phyloP scores from a whole-genome alignment of 345 rosid genomes.

The Dipteronia sinensis region DNA sequence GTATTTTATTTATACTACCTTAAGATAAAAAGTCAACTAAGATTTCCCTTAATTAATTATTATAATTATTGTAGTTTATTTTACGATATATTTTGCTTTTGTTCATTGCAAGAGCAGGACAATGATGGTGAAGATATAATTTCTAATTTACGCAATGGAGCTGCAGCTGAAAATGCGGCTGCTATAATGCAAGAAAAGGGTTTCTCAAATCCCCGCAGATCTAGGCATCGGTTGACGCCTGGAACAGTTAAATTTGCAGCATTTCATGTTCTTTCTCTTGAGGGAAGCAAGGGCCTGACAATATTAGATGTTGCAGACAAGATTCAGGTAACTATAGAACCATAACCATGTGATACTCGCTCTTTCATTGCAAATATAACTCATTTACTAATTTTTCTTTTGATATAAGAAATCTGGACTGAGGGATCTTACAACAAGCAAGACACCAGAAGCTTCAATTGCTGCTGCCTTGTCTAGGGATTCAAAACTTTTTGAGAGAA shows the following conservation, averaged over 20 bases:
- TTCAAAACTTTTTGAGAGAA: constrained; percentile 88
- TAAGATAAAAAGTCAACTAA: background rate
- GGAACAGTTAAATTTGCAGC: constrained; percentile 98
- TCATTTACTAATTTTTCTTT: background rate
- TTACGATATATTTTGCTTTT: background rate
- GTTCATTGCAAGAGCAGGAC: constrained; percentile 41
- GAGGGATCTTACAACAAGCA: constrained; percentile 89
- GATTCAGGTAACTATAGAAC: constrained; percentile 65
- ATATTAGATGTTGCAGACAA: constrained; percentile 89
- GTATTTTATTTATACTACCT: background rate
- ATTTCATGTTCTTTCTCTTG: constrained; percentile 79
- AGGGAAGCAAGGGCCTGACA: constrained; percentile 73
- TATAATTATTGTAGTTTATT: constrained; percentile 1
- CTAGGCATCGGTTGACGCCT: constrained; percentile 91
- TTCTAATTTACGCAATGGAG: constrained; percentile 72
- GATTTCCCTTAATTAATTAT: background rate
- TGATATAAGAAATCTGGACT: constrained; percentile 75
- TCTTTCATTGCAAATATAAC: background rate
- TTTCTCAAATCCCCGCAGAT: constrained; percentile 66
- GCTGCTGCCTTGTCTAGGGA: constrained; percentile 95
- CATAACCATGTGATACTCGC: background rate
- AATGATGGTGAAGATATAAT: constrained; percentile 69
- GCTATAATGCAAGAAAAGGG: constrained; percentile 90
- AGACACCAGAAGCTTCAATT: constrained; percentile 96
- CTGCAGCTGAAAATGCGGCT: constrained; percentile 81